phyloP scores from a whole-genome alignment of 2,329 filamentous ascomycete species.

The Colletotrichum lindemuthianum region DNA sequence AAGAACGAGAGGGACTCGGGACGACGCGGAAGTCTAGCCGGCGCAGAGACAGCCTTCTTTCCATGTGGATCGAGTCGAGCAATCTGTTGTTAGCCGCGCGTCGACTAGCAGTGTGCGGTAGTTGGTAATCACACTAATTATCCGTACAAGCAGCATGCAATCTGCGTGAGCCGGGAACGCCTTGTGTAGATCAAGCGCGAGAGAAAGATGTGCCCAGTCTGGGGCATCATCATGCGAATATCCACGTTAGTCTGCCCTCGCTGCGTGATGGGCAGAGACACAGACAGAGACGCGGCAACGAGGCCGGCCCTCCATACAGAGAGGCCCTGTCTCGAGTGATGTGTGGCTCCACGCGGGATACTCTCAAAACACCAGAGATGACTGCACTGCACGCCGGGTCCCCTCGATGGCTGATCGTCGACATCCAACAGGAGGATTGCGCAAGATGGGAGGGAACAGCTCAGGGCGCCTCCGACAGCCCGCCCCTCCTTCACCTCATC shows the following conservation, averaged over 20 bases:
- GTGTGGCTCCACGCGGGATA: slow-evolving; percentile 10
- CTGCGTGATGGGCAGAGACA: background rate
- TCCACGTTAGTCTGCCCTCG: background rate
- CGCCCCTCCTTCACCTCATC: too few relatives aligned
- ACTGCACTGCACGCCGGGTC: background rate
- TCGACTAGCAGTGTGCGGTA: too few relatives aligned
- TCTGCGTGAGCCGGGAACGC: background rate
- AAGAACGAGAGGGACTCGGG: background rate
- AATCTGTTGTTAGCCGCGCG: too few relatives aligned
- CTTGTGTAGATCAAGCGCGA: background rate
- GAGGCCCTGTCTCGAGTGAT: background rate
- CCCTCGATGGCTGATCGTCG: slow-evolving; percentile 16
- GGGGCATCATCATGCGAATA: slow-evolving; percentile 13
- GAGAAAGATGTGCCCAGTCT: slow-evolving; percentile 2
- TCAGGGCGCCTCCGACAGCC: too few relatives aligned
- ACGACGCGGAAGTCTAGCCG: background rate
- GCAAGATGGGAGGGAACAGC: too few relatives aligned
- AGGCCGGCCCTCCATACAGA: background rate
- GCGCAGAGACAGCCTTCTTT: background rate
- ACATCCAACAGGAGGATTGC: too few relatives aligned
- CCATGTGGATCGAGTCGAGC: background rate
- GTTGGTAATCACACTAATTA: too few relatives aligned
- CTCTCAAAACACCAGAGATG: background rate
- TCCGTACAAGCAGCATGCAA: background rate
- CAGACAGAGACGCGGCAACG: background rate